These are phyloP conservation scores for Trametes cingulata DNA, from an alignment of 768 basidiomycete genomes.

Conservation along the genomic window DNA sequence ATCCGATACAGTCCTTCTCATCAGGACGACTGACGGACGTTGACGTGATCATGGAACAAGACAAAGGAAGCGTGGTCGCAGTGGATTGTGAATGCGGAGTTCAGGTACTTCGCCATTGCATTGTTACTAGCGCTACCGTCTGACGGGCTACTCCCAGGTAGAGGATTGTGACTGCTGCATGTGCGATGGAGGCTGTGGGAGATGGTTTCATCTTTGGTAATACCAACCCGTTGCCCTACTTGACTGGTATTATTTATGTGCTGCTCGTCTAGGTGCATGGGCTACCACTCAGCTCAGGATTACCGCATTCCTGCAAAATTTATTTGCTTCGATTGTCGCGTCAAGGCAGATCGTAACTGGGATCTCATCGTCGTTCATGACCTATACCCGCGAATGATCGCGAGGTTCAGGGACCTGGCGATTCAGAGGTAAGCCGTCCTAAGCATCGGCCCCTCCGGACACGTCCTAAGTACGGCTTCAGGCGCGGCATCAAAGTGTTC, in stretches of 20 bases:
- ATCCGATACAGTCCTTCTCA: constrained; percentile 43
- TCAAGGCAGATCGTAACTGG: constrained; percentile 67
- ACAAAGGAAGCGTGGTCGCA: constrained; percentile 31
- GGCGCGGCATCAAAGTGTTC: constrained; percentile 70
- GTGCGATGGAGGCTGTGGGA: constrained; percentile 73
- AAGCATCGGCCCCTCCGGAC: neutral
- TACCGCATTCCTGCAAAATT: constrained; percentile 59
- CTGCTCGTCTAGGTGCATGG: constrained; percentile 53
- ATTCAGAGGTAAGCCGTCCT: constrained; percentile 71
- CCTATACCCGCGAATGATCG: constrained; percentile 58
- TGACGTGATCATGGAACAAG: constrained; percentile 14
- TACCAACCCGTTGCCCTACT: constrained; percentile 20
- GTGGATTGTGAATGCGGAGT: constrained; percentile 74
- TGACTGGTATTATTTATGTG: neutral
- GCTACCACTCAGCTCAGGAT: constrained; percentile 64
- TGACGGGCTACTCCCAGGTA: constrained; percentile 38
- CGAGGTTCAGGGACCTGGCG: constrained; percentile 67
- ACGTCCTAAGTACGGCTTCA: constrained; percentile 28
- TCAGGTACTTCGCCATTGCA: constrained; percentile 38
- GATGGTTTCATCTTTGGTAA: constrained; percentile 79
- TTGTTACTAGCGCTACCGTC: neutral
- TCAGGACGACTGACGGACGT: constrained; percentile 1
- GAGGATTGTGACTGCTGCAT: constrained; percentile 54
- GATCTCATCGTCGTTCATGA: constrained; percentile 60
- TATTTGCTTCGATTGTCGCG: constrained; percentile 75